Base-by-base conservation (phyloP, 768 basidiomycete species). In the Arthromyces matolae region DNA sequence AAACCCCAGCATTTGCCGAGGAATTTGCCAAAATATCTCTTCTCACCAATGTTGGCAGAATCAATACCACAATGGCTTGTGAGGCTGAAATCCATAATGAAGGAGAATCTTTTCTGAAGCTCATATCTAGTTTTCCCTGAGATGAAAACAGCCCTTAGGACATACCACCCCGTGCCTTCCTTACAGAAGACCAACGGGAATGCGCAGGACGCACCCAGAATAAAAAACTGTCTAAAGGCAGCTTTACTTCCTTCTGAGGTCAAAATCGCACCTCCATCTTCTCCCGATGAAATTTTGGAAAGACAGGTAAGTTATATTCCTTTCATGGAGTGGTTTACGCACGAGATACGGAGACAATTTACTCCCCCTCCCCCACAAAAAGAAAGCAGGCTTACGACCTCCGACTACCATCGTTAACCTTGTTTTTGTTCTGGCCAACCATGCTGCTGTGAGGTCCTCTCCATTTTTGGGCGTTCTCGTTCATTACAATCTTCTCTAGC, bases 11-110 rank as follows among this genome's bases (percentile, higher is more conserved):
- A 6, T 91, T 89, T 63, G 84, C 82, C 5, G 69, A 83, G 54
- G 89, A 89, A 64, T 79, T 91, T 43, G 86, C 84, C 42, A 91
- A 92, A 68, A 80, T 93, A 29, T 84, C 86, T 22, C 73, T 93
- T 27, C 72, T 93, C 44, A 89, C 90, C 42, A 95, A 95, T 60
- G 86, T 93, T 38, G 92, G 92, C 20, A 75, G 90, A 53, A 89
- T 94, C 67, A 94, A 93, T 61, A 94, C 93, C 31, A 93, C 92
- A 25, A 84, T 93, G 81, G 90, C 90, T 42, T 85, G 82, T 87
- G 67, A 71, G 83, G 65, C 51, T 46, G 51, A 43, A 47, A 37
- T 48, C 19, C 28, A 42, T 35, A 24, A 27, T 47, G 29, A 19
- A 6, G 23, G 28, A 45, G 31, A 25, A 42, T n/a, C 27, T 25